A percentile compares a stretch with the other conserved stretches of the same genome.
Conservation (phyloP, 306 rosid species). For the Senna tora region DNA sequence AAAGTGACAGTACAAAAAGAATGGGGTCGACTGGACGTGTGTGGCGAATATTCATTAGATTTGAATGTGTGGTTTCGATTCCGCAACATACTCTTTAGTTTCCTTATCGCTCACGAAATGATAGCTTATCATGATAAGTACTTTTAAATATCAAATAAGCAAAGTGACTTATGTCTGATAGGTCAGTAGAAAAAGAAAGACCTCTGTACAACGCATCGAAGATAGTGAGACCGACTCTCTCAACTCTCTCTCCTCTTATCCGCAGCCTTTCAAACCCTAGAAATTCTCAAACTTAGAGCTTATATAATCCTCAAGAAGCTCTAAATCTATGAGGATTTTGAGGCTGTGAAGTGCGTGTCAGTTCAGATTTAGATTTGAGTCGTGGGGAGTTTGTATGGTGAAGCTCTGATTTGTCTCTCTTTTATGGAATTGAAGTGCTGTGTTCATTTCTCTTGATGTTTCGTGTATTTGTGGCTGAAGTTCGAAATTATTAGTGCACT, state of each 20-base stretch:
- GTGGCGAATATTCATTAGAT: constrained; percentile 62
- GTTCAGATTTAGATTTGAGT: constrained; percentile 33
- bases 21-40: constrained; percentile 61
- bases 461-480: constrained; percentile 1
- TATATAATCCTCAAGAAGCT: constrained; percentile 19
- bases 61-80: constrained; percentile 61
- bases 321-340: constrained; percentile 21
- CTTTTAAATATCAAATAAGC: accelerated
- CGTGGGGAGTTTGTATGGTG: constrained; percentile 12
- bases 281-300: constrained; percentile 45
- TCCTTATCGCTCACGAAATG: constrained; percentile 26
- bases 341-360: constrained; percentile 32
- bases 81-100: constrained; percentile 29
- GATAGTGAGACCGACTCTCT: constrained; percentile 60
- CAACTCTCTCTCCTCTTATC: constrained; percentile 24
- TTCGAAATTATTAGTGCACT: neutral
- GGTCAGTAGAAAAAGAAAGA: constrained; percentile 48
- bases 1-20: constrained; percentile 51
- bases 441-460: neutral
- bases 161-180: neutral
- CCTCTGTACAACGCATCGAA: constrained; percentile 57
- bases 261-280: constrained; percentile 63
- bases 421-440: constrained; percentile 29
- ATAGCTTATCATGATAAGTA: neutral
- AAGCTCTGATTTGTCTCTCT: constrained; percentile 16